A percentile compares a stretch with the other conserved stretches of the same genome.
phyloP scores from a whole-genome alignment of 345 rosid genomes.

The Bruguiera sexangula region DNA sequence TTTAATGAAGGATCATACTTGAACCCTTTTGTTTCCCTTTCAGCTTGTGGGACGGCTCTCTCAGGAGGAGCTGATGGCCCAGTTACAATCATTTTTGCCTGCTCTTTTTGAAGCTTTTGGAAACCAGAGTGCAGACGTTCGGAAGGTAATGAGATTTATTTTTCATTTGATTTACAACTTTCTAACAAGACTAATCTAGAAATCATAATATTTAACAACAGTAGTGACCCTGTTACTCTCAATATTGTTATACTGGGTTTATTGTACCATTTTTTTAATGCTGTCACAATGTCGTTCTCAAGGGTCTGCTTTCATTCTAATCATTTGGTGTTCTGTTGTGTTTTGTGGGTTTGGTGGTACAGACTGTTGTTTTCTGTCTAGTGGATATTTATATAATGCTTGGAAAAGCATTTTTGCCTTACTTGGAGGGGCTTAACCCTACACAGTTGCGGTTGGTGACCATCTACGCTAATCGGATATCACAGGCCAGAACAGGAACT shows the following conservation, averaged over 20 bases:
- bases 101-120: conserved; percentile 97
- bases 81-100: conserved; percentile 85
- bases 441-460: conserved; percentile 91
- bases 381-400: conserved; percentile 98
- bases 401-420: conserved; percentile 89
- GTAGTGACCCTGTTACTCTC: neutral
- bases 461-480: conserved; percentile 91
- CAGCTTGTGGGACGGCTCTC: conserved; percentile 96
- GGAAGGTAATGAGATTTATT: conserved; percentile 57
- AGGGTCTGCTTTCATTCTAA: neutral
- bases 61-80: conserved; percentile 76
- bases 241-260: neutral
- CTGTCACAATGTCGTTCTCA: neutral
- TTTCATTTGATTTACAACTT: neutral
- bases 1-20: neutral
- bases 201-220: neutral
- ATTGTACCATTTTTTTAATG: too few relatives aligned
- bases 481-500: conserved; percentile 89
- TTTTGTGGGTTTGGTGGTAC: conserved; percentile 25
- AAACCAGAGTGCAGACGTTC: conserved; percentile 94
- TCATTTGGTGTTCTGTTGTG: neutral
- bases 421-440: conserved; percentile 88
- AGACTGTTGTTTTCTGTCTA: conserved; percentile 98
- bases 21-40: conserved; percentile 19
- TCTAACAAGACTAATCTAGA: neutral